Evolutionary conservation across 116 monocot species (phyloP).

Genomic region (Zostera marina): DNA sequence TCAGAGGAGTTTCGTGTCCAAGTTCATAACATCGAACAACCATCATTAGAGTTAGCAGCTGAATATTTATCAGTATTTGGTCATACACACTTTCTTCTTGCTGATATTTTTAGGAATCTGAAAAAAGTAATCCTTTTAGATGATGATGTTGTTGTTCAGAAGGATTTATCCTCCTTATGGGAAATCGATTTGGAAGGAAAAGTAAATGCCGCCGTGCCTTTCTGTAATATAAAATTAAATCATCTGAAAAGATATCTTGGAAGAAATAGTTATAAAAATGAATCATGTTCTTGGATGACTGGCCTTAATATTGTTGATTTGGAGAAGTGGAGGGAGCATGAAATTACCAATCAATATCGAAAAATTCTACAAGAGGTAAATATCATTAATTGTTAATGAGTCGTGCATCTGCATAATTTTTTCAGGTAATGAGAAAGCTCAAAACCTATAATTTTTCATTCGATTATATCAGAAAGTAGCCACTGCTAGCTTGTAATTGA

Average conservation of each 20-base stretch:
- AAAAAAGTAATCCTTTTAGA: conserved; percentile 74
- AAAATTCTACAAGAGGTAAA: conserved; percentile 41
- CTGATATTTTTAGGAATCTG: conserved; percentile 68
- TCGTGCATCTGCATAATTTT: neutral
- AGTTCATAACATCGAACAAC: conserved; percentile 14
- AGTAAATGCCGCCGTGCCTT: conserved; percentile 67
- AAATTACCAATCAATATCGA: conserved; percentile 37
- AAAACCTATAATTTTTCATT: no score
- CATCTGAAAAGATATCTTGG: conserved; percentile 52
- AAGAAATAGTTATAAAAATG: conserved; percentile 14
- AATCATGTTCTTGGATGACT: conserved; percentile 76
- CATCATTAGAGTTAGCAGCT: conserved; percentile 27
- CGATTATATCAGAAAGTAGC: no score
- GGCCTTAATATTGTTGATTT: conserved; percentile 79
- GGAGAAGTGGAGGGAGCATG: conserved; percentile 70
- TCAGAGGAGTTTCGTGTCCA: conserved; percentile 75
- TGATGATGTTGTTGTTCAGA: conserved; percentile 88
- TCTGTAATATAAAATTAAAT: conserved; percentile 51
- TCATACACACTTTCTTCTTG: conserved; percentile 77
- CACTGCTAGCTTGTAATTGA: no score
- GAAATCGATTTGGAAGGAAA: conserved; percentile 61
- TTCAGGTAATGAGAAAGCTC: neutral
- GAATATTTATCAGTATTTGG: conserved; percentile 77
- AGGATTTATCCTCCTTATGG: conserved; percentile 70
- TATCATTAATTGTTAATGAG: neutral